Evolutionary conservation across 192 early-diverging fungal species (phyloP), one percentile per base, ranked within the genome.

Genomic region (Umbelopsis sp.): DNA sequence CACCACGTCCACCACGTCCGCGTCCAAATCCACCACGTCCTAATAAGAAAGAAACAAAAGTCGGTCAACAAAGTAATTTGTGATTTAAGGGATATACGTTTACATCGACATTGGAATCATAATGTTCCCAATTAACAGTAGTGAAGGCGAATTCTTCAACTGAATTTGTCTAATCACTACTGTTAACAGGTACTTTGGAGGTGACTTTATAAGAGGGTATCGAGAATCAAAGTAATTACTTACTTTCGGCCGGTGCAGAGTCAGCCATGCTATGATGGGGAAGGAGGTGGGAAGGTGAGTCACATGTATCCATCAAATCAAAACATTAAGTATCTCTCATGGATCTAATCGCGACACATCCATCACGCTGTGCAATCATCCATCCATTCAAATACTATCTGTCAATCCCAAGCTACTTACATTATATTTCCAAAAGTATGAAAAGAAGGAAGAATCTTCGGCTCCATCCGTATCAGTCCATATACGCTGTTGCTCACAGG

Each of bases 1-100:
- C 87, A 73, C 95, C 79, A 72, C 84, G 86, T 78, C 90, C 85
- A 68, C 90, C 85, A 74, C 92, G 85, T 70, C 90, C 90, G 81
- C 92, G 89, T 77, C 92, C 89, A 82, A 89, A 89, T 82, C 93
- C 92, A 75, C 92, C 87, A 85, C 89, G 86, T 85, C 87, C 89
- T 84, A 72, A 47, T 49, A 16, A 22, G 18, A 58, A 55, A 11
- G 8, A 53, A 66, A 66, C 48, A 20, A 35, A 15, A 16, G 55
- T 61, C 25, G 35, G 16, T 61, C 16, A 18, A 12, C 11, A 13
- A 3, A 7, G 30, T 35, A 30, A 61, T 41, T 41, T 6, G 6
- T 10, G 6, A 41, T 41, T 41, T 9, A 41, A 9, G 37, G 37
- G 37, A 10, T 41, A 41, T n/a, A 41, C 10, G 37, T 41, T 41